Evolutionary conservation across 768 basidiomycete genomes (phyloP).

Genomic region (Termitomyces sp.): DNA sequence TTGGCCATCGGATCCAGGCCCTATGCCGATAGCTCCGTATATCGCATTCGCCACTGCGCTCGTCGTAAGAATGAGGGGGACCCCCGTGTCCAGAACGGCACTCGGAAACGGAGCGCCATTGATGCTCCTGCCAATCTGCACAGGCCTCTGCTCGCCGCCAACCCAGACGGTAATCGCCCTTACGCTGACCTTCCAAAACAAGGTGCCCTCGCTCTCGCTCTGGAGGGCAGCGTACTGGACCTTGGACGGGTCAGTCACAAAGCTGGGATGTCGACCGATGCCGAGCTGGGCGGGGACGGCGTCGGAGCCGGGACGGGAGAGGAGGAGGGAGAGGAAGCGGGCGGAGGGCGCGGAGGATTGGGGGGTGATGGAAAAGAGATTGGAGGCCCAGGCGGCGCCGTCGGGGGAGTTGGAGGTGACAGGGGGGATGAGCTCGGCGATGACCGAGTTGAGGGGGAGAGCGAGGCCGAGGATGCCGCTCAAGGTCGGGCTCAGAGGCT

Average conservation of each 20-base stretch:
- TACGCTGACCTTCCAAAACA: conserved; percentile 64
- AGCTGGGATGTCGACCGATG: conserved; percentile 62
- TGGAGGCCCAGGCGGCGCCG: conserved; percentile 67
- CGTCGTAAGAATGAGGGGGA: conserved; percentile 63
- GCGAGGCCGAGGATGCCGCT: conserved; percentile 73
- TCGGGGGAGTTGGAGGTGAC: conserved; percentile 48
- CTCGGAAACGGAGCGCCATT: conserved; percentile 46
- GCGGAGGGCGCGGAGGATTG: conserved; percentile 44
- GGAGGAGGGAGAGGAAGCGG: conserved; percentile 64
- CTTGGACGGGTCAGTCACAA: conserved; percentile 48
- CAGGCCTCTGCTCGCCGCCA: conserved; percentile 32
- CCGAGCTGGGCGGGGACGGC: conserved; percentile 57
- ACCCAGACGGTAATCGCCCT: conserved; percentile 59
- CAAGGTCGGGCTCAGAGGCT: conserved; percentile 56
- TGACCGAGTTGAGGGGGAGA: conserved; percentile 66
- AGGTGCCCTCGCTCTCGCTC: conserved; percentile 31
- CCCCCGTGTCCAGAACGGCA: conserved; percentile 72
- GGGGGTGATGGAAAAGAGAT: conserved; percentile 68
- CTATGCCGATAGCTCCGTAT: conserved; percentile 71
- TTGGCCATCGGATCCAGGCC: conserved; percentile 54
- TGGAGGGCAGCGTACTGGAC: conserved; percentile 50
- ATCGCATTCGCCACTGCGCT: conserved; percentile 64
- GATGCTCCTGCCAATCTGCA: conserved; percentile 37
- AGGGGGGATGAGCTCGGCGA: conserved; percentile 48
- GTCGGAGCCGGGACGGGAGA: conserved; percentile 62